Evolutionary conservation across 257 asterid genomes (phyloP), one percentile per base, ranked within the genome.

Genomic region (Solanum dulcamara): DNA sequence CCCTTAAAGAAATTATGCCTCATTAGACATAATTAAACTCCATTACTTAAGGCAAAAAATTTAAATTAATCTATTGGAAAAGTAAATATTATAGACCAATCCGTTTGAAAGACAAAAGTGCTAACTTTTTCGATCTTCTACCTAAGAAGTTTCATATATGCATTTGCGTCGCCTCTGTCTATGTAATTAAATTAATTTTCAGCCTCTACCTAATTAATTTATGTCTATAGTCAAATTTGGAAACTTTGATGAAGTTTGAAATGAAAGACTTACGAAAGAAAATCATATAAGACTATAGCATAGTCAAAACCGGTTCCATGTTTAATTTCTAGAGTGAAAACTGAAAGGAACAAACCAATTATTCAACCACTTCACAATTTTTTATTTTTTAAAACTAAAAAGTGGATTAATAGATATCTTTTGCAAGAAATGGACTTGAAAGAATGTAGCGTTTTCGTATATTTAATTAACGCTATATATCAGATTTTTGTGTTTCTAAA

Each of bases 241-340:
- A 33, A 17, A 67, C 75, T 32, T 30, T 12, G 5, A 62, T 13
- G 5, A 30, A 37, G 20, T 32, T 32, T 32, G 44, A 15, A 32
- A 15, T 15, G 26, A 67, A 67, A 67, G 6, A 67, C 1, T 67
- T 32, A 10, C 44, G 7, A 17, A 17, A 32, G 44, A 67, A 67
- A 67, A 32, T 67, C 26, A 67, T 64, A 66, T 15, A 30, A 66
- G 11, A 30, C 22, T 10, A 13, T 94, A 93, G 95, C 97, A 93
- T 93, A 95, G 97, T 93, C 98, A 95, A 95, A 95, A 13, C 98
- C 98, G 94, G 97, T 93, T 94, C 95, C 97, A 92, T 94, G 92
- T 10, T 53, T 53, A 55, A 55, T 87, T 94, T 93, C 95, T 71
- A 92, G 94, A 95, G 97, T 94, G 96, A 93, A 97, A 94, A 95